Evolutionary conservation across 257 asterid genomes (phyloP).

Genomic region (Salvia hispanica): DNA sequence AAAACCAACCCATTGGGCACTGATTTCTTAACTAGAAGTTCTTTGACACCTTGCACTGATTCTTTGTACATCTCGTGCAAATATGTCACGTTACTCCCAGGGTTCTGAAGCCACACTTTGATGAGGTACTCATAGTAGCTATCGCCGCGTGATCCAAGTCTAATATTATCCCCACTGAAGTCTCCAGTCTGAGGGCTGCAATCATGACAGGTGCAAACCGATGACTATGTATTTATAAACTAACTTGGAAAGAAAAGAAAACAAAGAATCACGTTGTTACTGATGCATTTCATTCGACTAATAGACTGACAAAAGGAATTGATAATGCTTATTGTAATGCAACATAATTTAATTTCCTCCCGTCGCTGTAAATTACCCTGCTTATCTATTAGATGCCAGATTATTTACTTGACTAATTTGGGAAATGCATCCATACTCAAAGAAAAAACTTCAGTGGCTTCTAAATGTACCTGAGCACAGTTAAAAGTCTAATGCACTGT

Average conservation of each 20-base stretch:
- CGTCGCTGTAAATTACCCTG: background rate
- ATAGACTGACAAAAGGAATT: slow-evolving; percentile 4
- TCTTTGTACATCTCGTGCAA: slow-evolving; percentile 81
- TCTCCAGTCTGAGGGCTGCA: slow-evolving; percentile 88
- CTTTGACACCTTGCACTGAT: slow-evolving; percentile 86
- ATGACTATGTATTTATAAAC: slow-evolving; percentile 15
- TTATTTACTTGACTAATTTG: background rate
- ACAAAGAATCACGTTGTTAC: background rate
- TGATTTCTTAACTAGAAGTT: slow-evolving; percentile 78
- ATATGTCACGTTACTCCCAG: slow-evolving; percentile 62
- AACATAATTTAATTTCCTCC: slow-evolving; percentile 5
- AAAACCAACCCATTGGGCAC: slow-evolving; percentile 83
- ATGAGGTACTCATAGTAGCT: slow-evolving; percentile 95
- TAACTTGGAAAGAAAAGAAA: slow-evolving; percentile 12
- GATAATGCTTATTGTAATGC: slow-evolving; percentile 5
- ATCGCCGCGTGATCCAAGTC: slow-evolving; percentile 99
- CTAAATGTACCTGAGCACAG: no score
- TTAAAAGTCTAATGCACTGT: no score
- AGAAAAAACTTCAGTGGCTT: no score
- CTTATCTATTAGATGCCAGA: slow-evolving; percentile 6
- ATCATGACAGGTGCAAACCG: slow-evolving; percentile 36
- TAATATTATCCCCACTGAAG: slow-evolving; percentile 83
- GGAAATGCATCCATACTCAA: background rate
- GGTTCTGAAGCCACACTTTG: slow-evolving; percentile 92
- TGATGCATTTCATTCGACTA: background rate